phyloP scores from a whole-genome alignment of 2,329 filamentous ascomycete species.

The Fusarium aywerte region DNA sequence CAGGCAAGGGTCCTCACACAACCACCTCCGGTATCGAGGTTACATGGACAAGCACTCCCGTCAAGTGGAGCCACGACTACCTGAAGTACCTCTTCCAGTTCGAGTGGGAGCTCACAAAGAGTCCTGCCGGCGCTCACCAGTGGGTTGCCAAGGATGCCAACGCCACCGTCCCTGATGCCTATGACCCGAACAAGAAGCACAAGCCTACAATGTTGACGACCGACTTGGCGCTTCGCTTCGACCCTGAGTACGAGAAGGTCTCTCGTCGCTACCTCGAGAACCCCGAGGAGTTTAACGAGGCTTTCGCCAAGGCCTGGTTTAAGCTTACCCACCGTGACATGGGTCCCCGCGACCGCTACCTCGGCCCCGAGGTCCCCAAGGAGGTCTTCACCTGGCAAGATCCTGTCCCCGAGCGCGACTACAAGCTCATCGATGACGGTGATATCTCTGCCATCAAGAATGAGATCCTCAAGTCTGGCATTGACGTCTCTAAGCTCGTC shows the following conservation, averaged over 20 bases:
- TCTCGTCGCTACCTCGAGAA: slow-evolving; percentile 75
- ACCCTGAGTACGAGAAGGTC: slow-evolving; percentile 83
- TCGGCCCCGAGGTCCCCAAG: slow-evolving; percentile 78
- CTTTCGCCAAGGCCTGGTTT: slow-evolving; percentile 82
- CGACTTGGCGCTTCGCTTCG: slow-evolving; percentile 72
- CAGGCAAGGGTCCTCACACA: slow-evolving; percentile 76
- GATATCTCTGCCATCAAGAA: slow-evolving; percentile 75
- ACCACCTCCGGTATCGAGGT: slow-evolving; percentile 84
- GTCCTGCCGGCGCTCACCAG: slow-evolving; percentile 79
- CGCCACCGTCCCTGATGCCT: slow-evolving; percentile 53
- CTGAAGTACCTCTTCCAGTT: slow-evolving; percentile 82
- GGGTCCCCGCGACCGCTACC: slow-evolving; percentile 75
- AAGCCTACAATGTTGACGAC: slow-evolving; percentile 33
- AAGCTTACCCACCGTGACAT: slow-evolving; percentile 85
- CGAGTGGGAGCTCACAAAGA: slow-evolving; percentile 81
- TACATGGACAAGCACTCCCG: slow-evolving; percentile 78
- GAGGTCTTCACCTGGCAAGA: slow-evolving; percentile 82
- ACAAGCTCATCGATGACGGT: slow-evolving; percentile 68
- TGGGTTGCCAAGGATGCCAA: slow-evolving; percentile 72
- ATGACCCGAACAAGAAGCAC: slow-evolving; percentile 35
- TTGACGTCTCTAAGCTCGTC: slow-evolving; percentile 70
- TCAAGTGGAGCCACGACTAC: slow-evolving; percentile 74
- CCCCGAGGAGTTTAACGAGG: slow-evolving; percentile 75
- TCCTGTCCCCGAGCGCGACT: slow-evolving; percentile 69
- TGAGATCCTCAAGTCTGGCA: slow-evolving; percentile 70